These are phyloP conservation scores for Phaeosphaeria sp. DNA, from an alignment of 2,329 filamentous ascomycete species.

Conservation along the genomic window DNA sequence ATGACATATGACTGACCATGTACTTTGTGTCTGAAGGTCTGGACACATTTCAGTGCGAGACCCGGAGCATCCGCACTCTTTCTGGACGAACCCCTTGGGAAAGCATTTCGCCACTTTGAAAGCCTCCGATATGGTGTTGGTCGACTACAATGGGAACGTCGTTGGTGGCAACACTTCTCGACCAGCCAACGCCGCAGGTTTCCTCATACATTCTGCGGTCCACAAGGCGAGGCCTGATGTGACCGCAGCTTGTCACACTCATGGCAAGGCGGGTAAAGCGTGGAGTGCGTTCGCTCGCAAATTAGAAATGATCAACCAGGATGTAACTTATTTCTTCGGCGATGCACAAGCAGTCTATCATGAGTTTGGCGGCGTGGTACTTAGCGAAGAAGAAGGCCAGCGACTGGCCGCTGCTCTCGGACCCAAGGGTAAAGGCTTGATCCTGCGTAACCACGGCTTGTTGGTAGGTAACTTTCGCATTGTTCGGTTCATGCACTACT, in stretches of 20 bases:
- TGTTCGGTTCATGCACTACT: neutral
- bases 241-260: constrained; percentile 72
- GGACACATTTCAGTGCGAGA: constrained; percentile 74
- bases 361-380: constrained; percentile 69
- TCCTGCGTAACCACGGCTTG: constrained; percentile 75
- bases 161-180: constrained; percentile 67
- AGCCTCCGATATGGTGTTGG: constrained; percentile 71
- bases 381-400: constrained; percentile 68
- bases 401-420: constrained; percentile 70
- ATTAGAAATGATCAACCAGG: constrained; percentile 75
- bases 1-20: neutral
- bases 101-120: constrained; percentile 70
- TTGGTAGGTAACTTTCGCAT: constrained; percentile 47
- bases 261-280: constrained; percentile 70
- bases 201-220: constrained; percentile 72
- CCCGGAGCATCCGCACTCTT: constrained; percentile 65
- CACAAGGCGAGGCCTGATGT: constrained; percentile 71
- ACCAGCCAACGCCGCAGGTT: constrained; percentile 72
- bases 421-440: constrained; percentile 65
- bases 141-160: constrained; percentile 68
- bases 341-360: constrained; percentile 70
- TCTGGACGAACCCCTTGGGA: constrained; percentile 75
- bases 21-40: constrained; percentile 26
- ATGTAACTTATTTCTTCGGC: constrained; percentile 68
- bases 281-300: constrained; percentile 70